Percentiles rank a stretch among this genome's conserved stretches.
These are phyloP conservation scores for Raphanus sativus DNA, from an alignment of 345 rosid species.

Conservation along the genomic window DNA sequence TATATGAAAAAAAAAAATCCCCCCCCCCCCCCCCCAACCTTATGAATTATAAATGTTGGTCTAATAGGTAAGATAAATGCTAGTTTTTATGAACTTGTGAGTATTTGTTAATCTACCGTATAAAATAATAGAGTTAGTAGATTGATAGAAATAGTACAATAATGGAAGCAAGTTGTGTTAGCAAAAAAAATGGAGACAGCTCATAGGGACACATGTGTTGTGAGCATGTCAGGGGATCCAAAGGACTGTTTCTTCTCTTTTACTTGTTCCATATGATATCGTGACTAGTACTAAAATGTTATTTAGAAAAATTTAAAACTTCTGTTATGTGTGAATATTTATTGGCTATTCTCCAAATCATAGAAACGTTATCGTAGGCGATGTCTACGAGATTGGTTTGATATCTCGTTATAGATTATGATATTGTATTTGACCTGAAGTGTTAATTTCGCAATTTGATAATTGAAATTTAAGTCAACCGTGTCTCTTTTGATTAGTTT, in stretches of 20 bases:
- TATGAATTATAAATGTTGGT: not conserved
- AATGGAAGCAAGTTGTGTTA: constrained; percentile 37
- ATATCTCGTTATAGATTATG: not conserved
- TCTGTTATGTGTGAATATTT: not conserved
- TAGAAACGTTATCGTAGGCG: not conserved
- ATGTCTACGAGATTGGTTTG: not conserved
- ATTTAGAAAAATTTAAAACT: not conserved
- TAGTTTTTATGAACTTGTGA: not conserved
- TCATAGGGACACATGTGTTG: constrained; percentile 39
- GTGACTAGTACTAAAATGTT: not conserved
- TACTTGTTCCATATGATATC: not conserved
- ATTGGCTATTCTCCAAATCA: not conserved
- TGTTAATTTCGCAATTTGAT: not conserved
- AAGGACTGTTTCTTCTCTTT: constrained; percentile 30
- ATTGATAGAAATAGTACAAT: constrained; percentile 14
- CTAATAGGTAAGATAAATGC: not conserved
- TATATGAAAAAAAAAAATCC: not conserved
- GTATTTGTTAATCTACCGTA: not conserved
- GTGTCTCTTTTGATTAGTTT: not conserved
- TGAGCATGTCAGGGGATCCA: constrained; percentile 39
- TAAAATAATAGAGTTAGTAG: not conserved
- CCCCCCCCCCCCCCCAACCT: not conserved
- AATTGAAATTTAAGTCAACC: not conserved
- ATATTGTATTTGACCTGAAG: not conserved
- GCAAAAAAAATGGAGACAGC: constrained; percentile 29